Base-by-base conservation (phyloP, 176 grass and related monocot species). In the Musa troglodytarum region DNA sequence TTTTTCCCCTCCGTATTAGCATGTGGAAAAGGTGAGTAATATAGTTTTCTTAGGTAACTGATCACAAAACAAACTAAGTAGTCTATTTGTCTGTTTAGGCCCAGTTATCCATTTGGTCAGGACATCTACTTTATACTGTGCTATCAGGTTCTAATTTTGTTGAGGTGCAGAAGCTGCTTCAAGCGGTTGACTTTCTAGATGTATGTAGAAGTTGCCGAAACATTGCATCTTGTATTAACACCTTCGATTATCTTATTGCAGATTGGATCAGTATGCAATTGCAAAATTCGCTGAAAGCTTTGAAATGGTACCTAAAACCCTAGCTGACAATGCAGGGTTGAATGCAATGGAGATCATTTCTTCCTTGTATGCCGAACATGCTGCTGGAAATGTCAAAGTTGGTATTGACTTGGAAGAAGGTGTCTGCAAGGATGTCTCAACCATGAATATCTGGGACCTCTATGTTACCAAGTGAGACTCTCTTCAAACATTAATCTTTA, bases 321-420 rank as follows among this genome's bases (percentile, higher is more conserved):
- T 99, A 20, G 71, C 95, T 50, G 90, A 91, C 67, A 99, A 94
- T 89, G 95, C 95, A 69, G 90, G 95, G 72, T 86, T 99, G 12
- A 74, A 76, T 54, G 88, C 95, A 23, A 99, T 94, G 84, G 95
- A 91, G 78, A 89, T 99, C 83, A 99, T 99, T 76, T 99, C 90
- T 24, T 91, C 90, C 73, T 82, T 99, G n/a, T 99, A 99, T 79
- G 95, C 90, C 16, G 95, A 99, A 56, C 95, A 99, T 87, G 90
- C 95, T 80, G 69, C 51, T 76, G 95, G 86, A 53, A 94, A 89
- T 69, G 24, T 66, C 16, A 89, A 85, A 76, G 82, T 87, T 92
- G 81, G 92, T 96, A 89, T 67, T 96, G 71, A 86, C 92, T 20
- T 43, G 73, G 86, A 91, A 71, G 80, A 89, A 85, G 88, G 90